Evolutionary conservation across 2,329 filamentous ascomycete genomes (phyloP).

Genomic region (Amauroascus niger): DNA sequence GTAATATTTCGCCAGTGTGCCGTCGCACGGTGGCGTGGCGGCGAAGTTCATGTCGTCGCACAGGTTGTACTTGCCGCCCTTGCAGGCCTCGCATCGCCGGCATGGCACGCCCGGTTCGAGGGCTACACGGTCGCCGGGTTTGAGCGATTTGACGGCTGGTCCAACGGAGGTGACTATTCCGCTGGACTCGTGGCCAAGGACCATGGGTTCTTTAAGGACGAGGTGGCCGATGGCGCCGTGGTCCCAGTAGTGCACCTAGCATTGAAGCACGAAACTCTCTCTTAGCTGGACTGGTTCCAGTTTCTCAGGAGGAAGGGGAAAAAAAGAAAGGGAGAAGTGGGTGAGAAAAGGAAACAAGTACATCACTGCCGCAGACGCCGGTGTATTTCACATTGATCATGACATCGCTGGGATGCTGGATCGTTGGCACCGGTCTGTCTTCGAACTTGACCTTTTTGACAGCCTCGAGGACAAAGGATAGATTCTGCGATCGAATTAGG

Average conservation of each 20-base stretch:
- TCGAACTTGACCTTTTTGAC: conserved; percentile 62
- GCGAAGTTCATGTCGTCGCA: conserved; percentile 83
- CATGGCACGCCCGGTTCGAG: conserved; percentile 61
- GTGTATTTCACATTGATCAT: conserved; percentile 75
- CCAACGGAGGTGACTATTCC: conserved; percentile 61
- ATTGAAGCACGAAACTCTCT: neutral
- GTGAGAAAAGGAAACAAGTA: conserved; percentile 25
- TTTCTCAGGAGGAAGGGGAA: neutral
- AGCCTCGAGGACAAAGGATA: conserved; percentile 75
- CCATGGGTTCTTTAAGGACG: conserved; percentile 39
- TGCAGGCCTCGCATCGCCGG: conserved; percentile 55
- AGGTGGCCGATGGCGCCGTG: conserved; percentile 39
- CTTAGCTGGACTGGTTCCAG: neutral
- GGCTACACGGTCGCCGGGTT: conserved; percentile 55
- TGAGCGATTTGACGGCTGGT: conserved; percentile 52
- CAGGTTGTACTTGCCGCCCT: conserved; percentile 59
- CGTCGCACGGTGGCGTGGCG: conserved; percentile 85
- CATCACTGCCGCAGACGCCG: conserved; percentile 80
- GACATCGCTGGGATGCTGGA: conserved; percentile 62
- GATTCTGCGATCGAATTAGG: conserved; percentile 47
- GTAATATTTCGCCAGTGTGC: conserved; percentile 83
- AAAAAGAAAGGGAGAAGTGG: neutral
- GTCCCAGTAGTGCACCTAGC: conserved; percentile 41
- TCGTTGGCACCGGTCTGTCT: conserved; percentile 61
- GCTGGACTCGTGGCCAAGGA: conserved; percentile 62